phyloP scores from a whole-genome alignment of 2,329 filamentous ascomycete species.

The Penicillium frequentans region DNA sequence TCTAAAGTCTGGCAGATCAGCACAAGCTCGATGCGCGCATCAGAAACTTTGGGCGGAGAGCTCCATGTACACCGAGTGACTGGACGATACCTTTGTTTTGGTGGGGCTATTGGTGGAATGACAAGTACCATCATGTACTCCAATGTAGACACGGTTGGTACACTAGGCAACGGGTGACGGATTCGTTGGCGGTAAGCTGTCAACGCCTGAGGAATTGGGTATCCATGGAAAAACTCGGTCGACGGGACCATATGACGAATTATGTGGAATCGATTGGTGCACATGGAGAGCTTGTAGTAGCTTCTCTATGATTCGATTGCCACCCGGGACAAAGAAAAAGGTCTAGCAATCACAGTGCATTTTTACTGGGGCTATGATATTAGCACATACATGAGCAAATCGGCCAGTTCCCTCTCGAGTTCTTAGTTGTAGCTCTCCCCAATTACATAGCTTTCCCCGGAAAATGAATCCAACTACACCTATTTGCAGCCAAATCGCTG shows the following conservation, averaged over 20 bases:
- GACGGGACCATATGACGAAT: background rate
- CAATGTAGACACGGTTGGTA: background rate
- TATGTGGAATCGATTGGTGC: background rate
- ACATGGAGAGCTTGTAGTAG: background rate
- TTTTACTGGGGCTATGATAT: too few species aligned
- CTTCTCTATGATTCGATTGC: background rate
- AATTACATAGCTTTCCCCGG: background rate
- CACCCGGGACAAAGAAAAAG: background rate
- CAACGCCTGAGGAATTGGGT: conserved; percentile 1
- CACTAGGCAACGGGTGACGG: conserved; percentile 9
- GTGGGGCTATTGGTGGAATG: background rate
- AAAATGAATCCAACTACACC: background rate
- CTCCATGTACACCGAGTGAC: conserved; percentile 16
- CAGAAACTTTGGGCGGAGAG: conserved; percentile 10
- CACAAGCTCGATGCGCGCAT: conserved; percentile 18
- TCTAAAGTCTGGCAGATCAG: conserved; percentile 17
- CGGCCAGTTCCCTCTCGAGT: background rate
- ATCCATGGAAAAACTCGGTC: background rate
- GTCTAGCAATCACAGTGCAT: background rate
- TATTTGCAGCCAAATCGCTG: background rate
- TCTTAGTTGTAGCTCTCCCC: background rate
- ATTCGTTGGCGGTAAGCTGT: conserved; percentile 3
- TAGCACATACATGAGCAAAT: background rate
- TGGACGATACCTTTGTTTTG: background rate
- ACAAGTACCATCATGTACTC: conserved; percentile 11